Percentiles rank a stretch among this genome's conserved stretches.
Conservation (phyloP, 2,329 filamentous ascomycete genomes). For the Aureobasidium zeae region DNA sequence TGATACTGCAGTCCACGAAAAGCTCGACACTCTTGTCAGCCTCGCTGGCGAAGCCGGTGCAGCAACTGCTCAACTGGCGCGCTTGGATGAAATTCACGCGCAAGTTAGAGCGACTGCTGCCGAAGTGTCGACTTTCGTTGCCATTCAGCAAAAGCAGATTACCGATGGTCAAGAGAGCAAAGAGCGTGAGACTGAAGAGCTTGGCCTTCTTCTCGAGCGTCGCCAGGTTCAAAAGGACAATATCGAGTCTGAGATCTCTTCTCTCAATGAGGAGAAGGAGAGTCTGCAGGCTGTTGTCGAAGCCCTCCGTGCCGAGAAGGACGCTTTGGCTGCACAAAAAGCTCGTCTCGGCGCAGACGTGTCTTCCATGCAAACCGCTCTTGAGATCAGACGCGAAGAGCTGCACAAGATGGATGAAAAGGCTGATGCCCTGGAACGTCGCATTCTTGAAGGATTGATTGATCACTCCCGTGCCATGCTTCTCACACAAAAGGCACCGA, state of each 20-base stretch:
- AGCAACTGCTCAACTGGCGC: constrained; percentile 65
- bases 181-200: constrained; percentile 71
- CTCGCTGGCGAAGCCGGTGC: constrained; percentile 58
- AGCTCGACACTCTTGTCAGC: constrained; percentile 47
- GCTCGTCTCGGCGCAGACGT: constrained; percentile 74
- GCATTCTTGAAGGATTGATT: constrained; percentile 90
- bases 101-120: constrained; percentile 77
- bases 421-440: constrained; percentile 79
- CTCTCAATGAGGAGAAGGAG: constrained; percentile 39
- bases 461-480: constrained; percentile 90
- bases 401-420: constrained; percentile 82
- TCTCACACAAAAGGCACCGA: constrained; percentile 52
- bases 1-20: constrained; percentile 27
- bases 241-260: constrained; percentile 39
- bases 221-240: constrained; percentile 57
- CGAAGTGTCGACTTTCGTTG: constrained; percentile 75
- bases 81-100: constrained; percentile 79
- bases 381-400: constrained; percentile 82
- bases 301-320: constrained; percentile 57
- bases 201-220: constrained; percentile 70
- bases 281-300: constrained; percentile 45
- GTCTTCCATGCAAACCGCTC: constrained; percentile 80
- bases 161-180: constrained; percentile 68
- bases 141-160: constrained; percentile 64
- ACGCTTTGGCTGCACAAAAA: constrained; percentile 68